phyloP scores from a whole-genome alignment of 331 rosid genomes.

The Rhamnella rubrinervis region DNA sequence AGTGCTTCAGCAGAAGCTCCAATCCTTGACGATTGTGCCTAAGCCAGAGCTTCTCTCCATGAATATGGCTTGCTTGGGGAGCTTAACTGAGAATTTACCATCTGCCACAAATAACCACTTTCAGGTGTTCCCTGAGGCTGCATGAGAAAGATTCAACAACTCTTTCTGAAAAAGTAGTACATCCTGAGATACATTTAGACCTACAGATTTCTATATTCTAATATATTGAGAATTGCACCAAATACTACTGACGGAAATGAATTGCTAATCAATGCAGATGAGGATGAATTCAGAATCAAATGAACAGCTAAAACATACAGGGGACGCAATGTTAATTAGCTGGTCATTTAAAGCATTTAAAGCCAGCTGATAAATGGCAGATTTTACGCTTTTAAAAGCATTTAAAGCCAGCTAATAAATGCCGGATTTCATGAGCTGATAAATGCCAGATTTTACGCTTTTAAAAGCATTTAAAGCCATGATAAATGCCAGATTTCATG shows the following conservation, averaged over 20 bases:
- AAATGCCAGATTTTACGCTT: too few relatives aligned
- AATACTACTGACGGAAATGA: not conserved
- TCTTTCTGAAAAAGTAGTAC: not conserved
- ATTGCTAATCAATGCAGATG: not conserved
- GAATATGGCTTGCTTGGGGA: conserved; percentile 99
- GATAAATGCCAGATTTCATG: too few relatives aligned
- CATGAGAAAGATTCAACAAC: conserved; percentile 33
- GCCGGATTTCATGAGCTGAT: too few relatives aligned
- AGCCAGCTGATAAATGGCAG: too few relatives aligned
- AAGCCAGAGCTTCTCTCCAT: conserved; percentile 97
- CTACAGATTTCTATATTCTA: not conserved
- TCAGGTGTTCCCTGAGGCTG: conserved; percentile 99
- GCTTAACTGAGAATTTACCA: conserved; percentile 93
- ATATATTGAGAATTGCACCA: conserved; percentile 5
- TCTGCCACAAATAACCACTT: conserved; percentile 90
- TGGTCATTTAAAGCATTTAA: too few relatives aligned
- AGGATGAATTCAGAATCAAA: not conserved
- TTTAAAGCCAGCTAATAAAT: too few relatives aligned
- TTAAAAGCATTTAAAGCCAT: too few relatives aligned
- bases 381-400: too few relatives aligned
- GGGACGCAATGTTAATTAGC: too few relatives aligned
- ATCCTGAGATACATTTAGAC: conserved; percentile 13
- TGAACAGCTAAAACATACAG: conserved; percentile 18
- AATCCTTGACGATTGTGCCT: conserved; percentile 98
- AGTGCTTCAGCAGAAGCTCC: conserved; percentile 99